phyloP scores from a whole-genome alignment of 1,284 basidiomycete genomes.

The Cerioporus squamosus region DNA sequence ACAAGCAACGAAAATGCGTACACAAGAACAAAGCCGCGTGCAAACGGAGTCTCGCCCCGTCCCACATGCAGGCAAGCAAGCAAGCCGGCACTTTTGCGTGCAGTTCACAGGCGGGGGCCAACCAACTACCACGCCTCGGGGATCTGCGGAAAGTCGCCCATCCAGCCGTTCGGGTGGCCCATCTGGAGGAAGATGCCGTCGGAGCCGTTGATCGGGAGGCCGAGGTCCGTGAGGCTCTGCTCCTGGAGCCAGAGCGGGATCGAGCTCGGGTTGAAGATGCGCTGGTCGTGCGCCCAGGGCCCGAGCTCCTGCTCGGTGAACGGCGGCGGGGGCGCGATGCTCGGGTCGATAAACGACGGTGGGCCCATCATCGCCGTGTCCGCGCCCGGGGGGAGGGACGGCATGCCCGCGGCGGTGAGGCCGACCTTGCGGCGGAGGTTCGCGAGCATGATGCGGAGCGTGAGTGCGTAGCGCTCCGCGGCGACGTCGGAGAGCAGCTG shows the following conservation, averaged over 20 bases:
- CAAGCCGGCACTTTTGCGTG: too few relatives aligned
- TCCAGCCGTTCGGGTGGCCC: conserved; percentile 72
- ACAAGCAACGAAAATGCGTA: too few relatives aligned
- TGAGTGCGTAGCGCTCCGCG: conserved; percentile 90
- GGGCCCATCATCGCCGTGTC: conserved; percentile 34
- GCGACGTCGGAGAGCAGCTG: conserved; percentile 84
- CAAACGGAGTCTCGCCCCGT: too few relatives aligned
- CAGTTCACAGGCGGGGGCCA: too few relatives aligned
- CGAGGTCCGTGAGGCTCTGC: conserved; percentile 87
- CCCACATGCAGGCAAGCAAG: too few relatives aligned
- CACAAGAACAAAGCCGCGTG: too few relatives aligned
- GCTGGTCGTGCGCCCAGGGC: conserved; percentile 73
- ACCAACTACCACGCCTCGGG: conserved; percentile 73
- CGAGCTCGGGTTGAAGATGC: conserved; percentile 76
- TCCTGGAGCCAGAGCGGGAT: conserved; percentile 85
- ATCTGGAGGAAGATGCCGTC: conserved; percentile 88
- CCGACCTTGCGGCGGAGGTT: conserved; percentile 88
- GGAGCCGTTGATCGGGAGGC: conserved; percentile 86
- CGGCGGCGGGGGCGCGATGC: conserved; percentile 57
- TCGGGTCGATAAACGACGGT: conserved; percentile 58
- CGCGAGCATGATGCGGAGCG: conserved; percentile 88
- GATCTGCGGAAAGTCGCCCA: conserved; percentile 72
- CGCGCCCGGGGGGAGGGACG: conserved; percentile 36
- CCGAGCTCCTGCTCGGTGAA: conserved; percentile 85
- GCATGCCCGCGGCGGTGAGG: conserved; percentile 55